Evolutionary conservation across 768 basidiomycete species (phyloP).

Genomic region (Artomyces pyxidatus): DNA sequence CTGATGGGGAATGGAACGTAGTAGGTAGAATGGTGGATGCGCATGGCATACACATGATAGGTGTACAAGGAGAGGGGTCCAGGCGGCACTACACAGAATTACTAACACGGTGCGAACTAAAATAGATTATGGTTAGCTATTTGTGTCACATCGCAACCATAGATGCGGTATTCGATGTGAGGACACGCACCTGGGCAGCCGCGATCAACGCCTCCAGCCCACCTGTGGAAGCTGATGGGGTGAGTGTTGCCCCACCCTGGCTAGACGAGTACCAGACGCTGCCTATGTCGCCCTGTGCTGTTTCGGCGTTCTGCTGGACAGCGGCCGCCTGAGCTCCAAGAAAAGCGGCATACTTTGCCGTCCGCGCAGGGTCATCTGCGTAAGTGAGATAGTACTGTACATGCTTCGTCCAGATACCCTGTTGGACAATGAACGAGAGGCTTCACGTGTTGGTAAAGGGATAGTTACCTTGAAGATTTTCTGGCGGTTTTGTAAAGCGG

Average conservation of each 20-base stretch:
- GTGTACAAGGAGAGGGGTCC: no score
- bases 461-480: constrained; percentile 1
- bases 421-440: no score
- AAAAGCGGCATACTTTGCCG: constrained; percentile 32
- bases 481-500: no score
- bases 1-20: no score
- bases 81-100: no score
- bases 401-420: constrained; percentile 46
- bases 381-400: constrained; percentile 41
- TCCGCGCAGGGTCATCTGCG: constrained; percentile 34
- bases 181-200: constrained; percentile 12
- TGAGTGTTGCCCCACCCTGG: constrained; percentile 22
- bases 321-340: constrained; percentile 32
- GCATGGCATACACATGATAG: no score
- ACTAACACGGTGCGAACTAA: not conserved
- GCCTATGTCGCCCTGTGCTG: constrained; percentile 33
- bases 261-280: constrained; percentile 25
- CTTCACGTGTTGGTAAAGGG: no score
- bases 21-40: no score
- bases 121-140: no score
- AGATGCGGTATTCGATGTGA: no score
- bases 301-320: constrained; percentile 36
- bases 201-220: constrained; percentile 11
- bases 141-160: no score
- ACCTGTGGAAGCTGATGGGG: constrained; percentile 17